phyloP scores from a whole-genome alignment of 2,329 filamentous ascomycete species.

The Phaeoacremonium minimum region DNA sequence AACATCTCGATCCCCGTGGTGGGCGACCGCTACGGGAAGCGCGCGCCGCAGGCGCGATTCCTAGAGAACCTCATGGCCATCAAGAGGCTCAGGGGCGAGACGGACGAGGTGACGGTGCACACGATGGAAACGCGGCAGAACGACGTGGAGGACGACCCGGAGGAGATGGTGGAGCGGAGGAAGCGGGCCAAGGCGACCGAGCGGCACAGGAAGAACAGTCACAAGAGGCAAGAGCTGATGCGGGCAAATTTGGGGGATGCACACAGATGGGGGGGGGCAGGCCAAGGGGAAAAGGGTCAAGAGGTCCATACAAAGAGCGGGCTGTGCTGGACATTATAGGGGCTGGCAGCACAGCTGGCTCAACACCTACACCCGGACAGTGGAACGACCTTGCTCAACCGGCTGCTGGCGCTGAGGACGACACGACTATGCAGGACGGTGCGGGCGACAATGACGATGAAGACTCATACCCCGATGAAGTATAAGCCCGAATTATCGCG shows the following conservation, averaged over 20 bases:
- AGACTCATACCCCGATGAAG: no score
- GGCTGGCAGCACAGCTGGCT: not conserved
- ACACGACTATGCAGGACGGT: no score
- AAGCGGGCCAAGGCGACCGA: constrained; percentile 18
- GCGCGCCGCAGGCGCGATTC: constrained; percentile 50
- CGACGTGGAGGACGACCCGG: constrained; percentile 34
- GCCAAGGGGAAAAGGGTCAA: no score
- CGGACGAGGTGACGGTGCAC: constrained; percentile 60
- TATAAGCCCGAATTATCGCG: no score
- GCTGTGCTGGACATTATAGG: no score
- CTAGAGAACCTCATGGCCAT: constrained; percentile 61
- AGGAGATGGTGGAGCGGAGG: constrained; percentile 29
- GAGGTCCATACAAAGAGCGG: no score
- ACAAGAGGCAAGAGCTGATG: constrained; percentile 10
- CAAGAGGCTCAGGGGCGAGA: constrained; percentile 61
- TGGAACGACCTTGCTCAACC: not conserved
- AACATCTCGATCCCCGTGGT: constrained; percentile 39
- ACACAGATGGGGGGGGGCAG: constrained; percentile 6
- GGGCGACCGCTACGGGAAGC: constrained; percentile 41
- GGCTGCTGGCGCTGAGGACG: no score
- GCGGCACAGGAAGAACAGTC: constrained; percentile 12
- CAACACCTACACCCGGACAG: not conserved
- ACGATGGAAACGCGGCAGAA: constrained; percentile 30
- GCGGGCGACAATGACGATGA: no score
- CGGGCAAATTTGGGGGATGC: constrained; percentile 2